A percentile compares a stretch with the other conserved stretches of the same genome.
Evolutionary conservation across 1,284 basidiomycete species (phyloP).

Genomic region (Cryptococcus sp.): DNA sequence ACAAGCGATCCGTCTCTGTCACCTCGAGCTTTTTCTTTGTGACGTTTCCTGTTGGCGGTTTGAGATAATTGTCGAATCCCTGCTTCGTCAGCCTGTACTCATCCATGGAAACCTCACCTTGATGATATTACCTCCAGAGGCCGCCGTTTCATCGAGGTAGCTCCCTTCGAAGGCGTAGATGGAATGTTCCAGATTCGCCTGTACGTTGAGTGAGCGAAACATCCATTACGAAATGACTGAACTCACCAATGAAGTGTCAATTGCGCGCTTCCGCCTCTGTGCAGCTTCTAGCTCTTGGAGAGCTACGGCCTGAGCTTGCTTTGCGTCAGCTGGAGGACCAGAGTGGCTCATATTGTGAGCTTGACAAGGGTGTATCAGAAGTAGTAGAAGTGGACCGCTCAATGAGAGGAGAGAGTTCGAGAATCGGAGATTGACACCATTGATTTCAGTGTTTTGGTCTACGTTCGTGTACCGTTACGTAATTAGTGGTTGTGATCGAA

Average conservation of each 20-base stretch:
- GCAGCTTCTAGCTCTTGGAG: slow-evolving; percentile 46
- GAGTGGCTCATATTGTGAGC: slow-evolving; percentile 37
- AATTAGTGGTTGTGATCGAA: too few species aligned
- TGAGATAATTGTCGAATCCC: slow-evolving; percentile 57
- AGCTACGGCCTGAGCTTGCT: slow-evolving; percentile 47
- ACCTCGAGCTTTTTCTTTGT: slow-evolving; percentile 51
- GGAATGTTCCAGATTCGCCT: slow-evolving; percentile 55
- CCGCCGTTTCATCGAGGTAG: slow-evolving; percentile 54
- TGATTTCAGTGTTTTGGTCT: too few species aligned
- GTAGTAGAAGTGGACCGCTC: too few species aligned
- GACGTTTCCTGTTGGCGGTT: slow-evolving; percentile 44
- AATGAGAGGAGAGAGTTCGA: too few species aligned
- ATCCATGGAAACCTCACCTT: slow-evolving; percentile 37
- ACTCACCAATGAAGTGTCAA: slow-evolving; percentile 44
- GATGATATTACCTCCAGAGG: slow-evolving; percentile 54
- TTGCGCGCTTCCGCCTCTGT: slow-evolving; percentile 39
- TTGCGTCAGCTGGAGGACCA: slow-evolving; percentile 50
- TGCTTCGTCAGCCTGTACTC: slow-evolving; percentile 13
- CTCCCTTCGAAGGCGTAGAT: slow-evolving; percentile 57
- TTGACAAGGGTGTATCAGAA: too few species aligned
- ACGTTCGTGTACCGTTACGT: too few species aligned
- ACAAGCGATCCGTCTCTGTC: slow-evolving; percentile 53
- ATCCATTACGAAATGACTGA: neutral
- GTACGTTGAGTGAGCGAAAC: neutral
- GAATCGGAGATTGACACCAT: too few species aligned